Conservation (phyloP, 108 stramenopile genomes). For the Pseudonitzschia multistriata region DNA sequence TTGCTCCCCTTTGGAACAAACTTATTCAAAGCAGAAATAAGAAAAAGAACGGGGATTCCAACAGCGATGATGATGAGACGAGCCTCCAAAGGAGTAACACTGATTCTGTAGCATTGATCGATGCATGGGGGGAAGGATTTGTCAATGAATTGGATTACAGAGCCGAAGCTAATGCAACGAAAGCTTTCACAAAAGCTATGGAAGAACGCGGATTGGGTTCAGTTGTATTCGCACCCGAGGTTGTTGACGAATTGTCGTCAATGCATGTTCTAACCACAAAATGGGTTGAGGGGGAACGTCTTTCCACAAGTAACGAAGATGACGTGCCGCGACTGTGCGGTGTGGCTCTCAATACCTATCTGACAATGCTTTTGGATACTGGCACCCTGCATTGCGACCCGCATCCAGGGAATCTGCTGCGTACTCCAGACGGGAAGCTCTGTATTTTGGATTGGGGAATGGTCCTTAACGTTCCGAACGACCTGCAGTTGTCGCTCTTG, state of each 20-base stretch:
- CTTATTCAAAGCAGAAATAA: not conserved
- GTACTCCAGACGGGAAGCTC: conserved; percentile 69
- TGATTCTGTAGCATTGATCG: conserved; percentile 56
- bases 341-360: conserved; percentile 71
- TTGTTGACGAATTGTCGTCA: conserved; percentile 51
- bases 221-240: conserved; percentile 58
- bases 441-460: conserved; percentile 74
- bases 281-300: conserved; percentile 79
- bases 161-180: conserved; percentile 64
- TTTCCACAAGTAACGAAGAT: conserved; percentile 39
- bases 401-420: conserved; percentile 67
- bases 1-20: conserved; percentile 54
- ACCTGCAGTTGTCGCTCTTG: conserved; percentile 66
- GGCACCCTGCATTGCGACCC: conserved; percentile 45
- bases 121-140: conserved; percentile 87
- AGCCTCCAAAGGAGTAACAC: conserved; percentile 34
- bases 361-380: conserved; percentile 64
- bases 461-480: conserved; percentile 55
- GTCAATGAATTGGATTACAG: conserved; percentile 84
- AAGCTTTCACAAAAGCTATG: conserved; percentile 54
- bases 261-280: conserved; percentile 69
- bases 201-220: conserved; percentile 39
- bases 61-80: not conserved
- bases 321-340: conserved; percentile 62
- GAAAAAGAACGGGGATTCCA: not conserved